phyloP scores from a whole-genome alignment of 139 green algal genomes.

The Limnomonas spitsbergensis region DNA sequence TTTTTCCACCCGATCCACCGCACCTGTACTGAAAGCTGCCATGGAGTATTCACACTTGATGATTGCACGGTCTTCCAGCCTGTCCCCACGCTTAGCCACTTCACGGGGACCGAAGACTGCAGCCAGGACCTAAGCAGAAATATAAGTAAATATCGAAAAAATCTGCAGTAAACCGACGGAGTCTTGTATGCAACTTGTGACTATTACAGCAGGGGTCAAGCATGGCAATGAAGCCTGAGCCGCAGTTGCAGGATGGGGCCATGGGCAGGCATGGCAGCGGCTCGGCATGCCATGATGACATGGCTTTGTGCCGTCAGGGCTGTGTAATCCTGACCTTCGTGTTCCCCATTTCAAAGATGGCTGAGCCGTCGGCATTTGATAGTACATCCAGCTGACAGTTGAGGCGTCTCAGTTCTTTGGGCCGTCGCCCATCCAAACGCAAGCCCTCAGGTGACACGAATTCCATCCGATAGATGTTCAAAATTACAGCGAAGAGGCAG shows the following conservation, averaged over 20 bases:
- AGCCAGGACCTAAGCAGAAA: conserved; percentile 71
- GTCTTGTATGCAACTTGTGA: too few relatives aligned
- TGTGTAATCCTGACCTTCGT: too few relatives aligned
- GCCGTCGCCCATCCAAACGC: conserved; percentile 75
- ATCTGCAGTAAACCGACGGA: too few relatives aligned
- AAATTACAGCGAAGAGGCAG: too few relatives aligned
- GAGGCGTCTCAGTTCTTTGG: conserved; percentile 73
- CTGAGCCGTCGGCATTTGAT: conserved; percentile 70
- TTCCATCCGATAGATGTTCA: conserved; percentile 80
- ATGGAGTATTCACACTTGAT: conserved; percentile 88
- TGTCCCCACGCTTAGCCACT: conserved; percentile 44
- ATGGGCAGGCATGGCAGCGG: too few relatives aligned
- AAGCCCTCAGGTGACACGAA: conserved; percentile 80
- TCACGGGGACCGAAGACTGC: conserved; percentile 89
- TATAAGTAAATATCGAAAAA: too few relatives aligned
- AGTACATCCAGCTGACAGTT: conserved; percentile 67
- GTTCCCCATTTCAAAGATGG: conserved; percentile 90
- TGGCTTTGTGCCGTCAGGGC: too few relatives aligned
- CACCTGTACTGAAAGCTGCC: conserved; percentile 88
- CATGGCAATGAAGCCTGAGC: too few relatives aligned
- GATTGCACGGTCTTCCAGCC: conserved; percentile 57
- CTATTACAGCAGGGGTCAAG: too few relatives aligned
- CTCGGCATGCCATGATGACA: too few relatives aligned
- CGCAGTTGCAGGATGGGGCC: too few relatives aligned
- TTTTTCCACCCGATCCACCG: background rate